These are phyloP conservation scores for Neurospora tetrasperma DNA, from an alignment of 495 filamentous ascomycete genomes.

Conservation along the genomic window DNA sequence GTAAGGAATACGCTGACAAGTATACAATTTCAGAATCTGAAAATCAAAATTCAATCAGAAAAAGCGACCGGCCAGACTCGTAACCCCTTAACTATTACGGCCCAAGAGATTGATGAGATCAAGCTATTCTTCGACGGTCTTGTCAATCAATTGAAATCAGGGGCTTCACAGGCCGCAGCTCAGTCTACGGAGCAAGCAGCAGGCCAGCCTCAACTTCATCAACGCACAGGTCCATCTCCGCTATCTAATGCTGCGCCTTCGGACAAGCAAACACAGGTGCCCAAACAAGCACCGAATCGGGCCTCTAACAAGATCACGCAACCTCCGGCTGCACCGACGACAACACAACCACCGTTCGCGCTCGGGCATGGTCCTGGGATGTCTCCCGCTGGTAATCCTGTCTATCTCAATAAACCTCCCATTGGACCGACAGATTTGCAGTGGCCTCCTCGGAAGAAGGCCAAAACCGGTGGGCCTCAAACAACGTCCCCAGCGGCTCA, in stretches of 20 bases:
- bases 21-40: background rate
- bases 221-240: conserved; percentile 19
- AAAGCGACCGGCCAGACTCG: conserved; percentile 13
- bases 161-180: conserved; percentile 3
- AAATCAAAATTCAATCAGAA: background rate
- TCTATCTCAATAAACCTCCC: conserved; percentile 35
- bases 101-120: conserved; percentile 42
- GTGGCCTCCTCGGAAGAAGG: conserved; percentile 45
- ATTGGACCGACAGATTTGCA: conserved; percentile 42
- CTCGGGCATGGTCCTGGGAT: conserved; percentile 48
- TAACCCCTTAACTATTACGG: conserved; percentile 48
- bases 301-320: conserved; percentile 30
- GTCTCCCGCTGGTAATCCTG: conserved; percentile 62
- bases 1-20: background rate
- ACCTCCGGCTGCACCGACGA: conserved; percentile 53
- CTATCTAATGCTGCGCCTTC: conserved; percentile 58
- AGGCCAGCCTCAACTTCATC: conserved; percentile 16
- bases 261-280: conserved; percentile 50
- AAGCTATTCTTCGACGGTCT: conserved; percentile 28
- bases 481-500: conserved; percentile 16
- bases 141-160: conserved; percentile 13
- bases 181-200: conserved; percentile 11
- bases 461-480: conserved; percentile 28
- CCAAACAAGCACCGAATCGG: conserved; percentile 40
- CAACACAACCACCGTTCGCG: conserved; percentile 53